Base-by-base conservation (phyloP, 257 asterid species). In the Solanum medicagineum region DNA sequence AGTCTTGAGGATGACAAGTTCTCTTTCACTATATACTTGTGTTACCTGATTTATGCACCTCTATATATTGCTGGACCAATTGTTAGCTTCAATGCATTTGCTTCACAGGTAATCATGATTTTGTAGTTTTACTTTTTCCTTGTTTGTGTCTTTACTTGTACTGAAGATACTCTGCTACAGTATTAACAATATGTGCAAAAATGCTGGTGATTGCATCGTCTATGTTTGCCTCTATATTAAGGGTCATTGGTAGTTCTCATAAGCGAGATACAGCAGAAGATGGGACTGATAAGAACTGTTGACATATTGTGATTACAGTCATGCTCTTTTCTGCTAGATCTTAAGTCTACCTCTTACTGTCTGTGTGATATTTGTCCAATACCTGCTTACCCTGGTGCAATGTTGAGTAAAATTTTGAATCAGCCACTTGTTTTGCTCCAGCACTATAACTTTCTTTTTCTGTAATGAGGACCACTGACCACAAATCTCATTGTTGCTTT, bases 1-100 rank as follows among this genome's bases (percentile, higher is more conserved):
- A 92, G 97, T 84, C 92, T 91, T 60, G 83, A 89, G 74, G 81
- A 85, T 84, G 98, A 92, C 88, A 92, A 88, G 84, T 94, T 90
- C 91, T 94, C 98, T 47, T 92, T 94, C 87, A 88, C 91, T 51
- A 88, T 90, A 75, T 96, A 96, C 94, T 87, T 96, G 89, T 94
- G 97, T 87, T 96, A 96, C 90, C 91, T 96, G 93, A 87, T 91
- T 51, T 96, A 94, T 85, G 97, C 98, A n/a, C 99, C 99, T 45
- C 98, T 96, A 71, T 96, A 96, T 88, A 90, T 96, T 88, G 98
- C 99, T 85, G 99, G 99, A 87, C 99, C 99, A 53, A 95, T 96
- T 87, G 88, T 96, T 86, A 94, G 95, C 92, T 96, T 96, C 95
- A 96, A 94, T 73, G 99, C 98, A 83, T 95, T 96, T 95, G 96